Evolutionary conservation across 139 green algal species (phyloP), one percentile per base, ranked within the genome.

Genomic region (Micromonas commoda): DNA sequence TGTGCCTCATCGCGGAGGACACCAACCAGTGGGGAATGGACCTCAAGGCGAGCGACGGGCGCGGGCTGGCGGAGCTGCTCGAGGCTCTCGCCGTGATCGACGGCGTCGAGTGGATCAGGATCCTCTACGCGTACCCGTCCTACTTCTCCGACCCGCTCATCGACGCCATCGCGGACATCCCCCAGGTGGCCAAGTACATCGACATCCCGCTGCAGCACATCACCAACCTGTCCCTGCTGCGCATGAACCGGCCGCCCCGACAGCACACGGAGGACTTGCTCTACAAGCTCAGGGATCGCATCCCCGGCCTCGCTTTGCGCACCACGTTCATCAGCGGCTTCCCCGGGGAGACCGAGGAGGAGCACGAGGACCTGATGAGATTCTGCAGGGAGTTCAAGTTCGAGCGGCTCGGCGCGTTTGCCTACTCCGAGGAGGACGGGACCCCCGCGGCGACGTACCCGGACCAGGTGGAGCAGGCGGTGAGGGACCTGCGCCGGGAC

Each of bases 201-300:
- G 92, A 97, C 87, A 97, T 97, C 24, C 92, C 92, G 54, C 85
- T 97, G 82, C 92, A 97, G 85, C 92, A 97, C 85, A 93, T 94
- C 71, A 86, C 75, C 83, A 94, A 95, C 82, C 76, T 94, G 32
- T 88, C 85, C 6, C 87, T 97, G 60, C 88, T 96, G 60, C 76
- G 71, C 37, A 97, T 97, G 92, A 94, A 94, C 79, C 84, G 92
- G 28, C 92, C 92, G 33, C 88, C 91, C 0, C 76, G 82, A 54
- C 82, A 80, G 38, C 90, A 94, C 84, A 87, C 83, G 71, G 85
- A 76, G 66, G 82, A 81, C n/a, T 82, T 96, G 81, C 87, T 97
- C 61, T 21, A 81, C 31, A 92, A 89, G 80, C 84, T 96, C 57
- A 76, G 90, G 0, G 87, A 90, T 1, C 81, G 86, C 70, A 93